Base-by-base conservation (phyloP, 2,329 filamentous ascomycete species). In the Aaosphaeria pasadenensis region DNA sequence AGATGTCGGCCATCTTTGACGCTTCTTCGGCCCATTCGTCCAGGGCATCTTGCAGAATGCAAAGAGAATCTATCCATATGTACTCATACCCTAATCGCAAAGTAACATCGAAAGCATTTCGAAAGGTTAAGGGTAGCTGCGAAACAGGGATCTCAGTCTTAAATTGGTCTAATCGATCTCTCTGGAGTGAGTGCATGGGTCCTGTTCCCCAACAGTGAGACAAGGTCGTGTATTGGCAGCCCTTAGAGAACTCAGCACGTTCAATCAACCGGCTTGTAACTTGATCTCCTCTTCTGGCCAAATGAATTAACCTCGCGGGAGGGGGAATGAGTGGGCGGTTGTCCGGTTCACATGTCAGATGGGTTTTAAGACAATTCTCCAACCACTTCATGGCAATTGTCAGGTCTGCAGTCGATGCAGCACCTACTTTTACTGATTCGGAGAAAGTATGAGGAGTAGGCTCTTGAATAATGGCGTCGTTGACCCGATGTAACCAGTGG, bases 51-150 rank as follows among this genome's bases (percentile, higher is more conserved):
- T 48, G 46, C 24, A 43, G 7, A 9, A 47, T 47, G 40, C 39
- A 47, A 13, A 48, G 30, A 7, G 39, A 36, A 38, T 47, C 39
- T 9, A 47, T 47, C 45, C 39, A 47, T 30, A 47, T 28, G 36
- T 43, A 47, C 5, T 7, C 9, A 24, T 28, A 46, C 2, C 44
- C 44, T 24, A 46, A 7, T 6, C 29, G 28, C 11, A 17, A 5
- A 2, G 44, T 33, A n/a, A 46, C 44, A 5, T 41, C 36, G n/a
- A 46, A 41, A 9, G 44, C 44, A 6, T 41, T 30, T 32, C 6
- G 44, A 42, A 41, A 46, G 2, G 44, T 46, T 9, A 9, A 36
- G 9, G 44, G 44, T 2, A 46, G 7, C 4, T 42, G 7, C 2
- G 28, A 17, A 5, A 41, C 9, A 6, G 44, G 44, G 32, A 46